These are phyloP conservation scores for Akanthomyces dipterigenus DNA, from an alignment of 2,329 filamentous ascomycete genomes.

Conservation along the genomic window DNA sequence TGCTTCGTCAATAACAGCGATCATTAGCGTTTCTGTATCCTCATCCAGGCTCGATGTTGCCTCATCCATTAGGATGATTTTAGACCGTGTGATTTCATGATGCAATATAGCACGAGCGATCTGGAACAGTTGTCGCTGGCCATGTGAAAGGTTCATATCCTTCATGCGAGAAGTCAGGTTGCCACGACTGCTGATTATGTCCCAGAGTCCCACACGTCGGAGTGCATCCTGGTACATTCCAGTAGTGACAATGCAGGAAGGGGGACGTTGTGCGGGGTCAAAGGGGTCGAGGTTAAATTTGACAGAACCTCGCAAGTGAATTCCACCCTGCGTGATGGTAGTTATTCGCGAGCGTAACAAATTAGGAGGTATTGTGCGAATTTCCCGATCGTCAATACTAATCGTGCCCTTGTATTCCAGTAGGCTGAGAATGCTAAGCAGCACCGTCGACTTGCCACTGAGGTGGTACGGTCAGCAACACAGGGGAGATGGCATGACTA, in stretches of 20 bases:
- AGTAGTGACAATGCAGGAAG: neutral
- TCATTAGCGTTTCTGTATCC: neutral
- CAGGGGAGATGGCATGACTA: too few relatives aligned
- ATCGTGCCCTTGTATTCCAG: neutral
- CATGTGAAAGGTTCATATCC: neutral
- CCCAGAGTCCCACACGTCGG: neutral
- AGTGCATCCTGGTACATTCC: neutral
- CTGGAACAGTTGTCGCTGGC: slow-evolving; percentile 4
- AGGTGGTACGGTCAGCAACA: neutral
- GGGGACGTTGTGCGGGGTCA: neutral
- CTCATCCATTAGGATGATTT: slow-evolving; percentile 4
- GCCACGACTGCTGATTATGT: neutral
- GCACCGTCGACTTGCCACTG: slow-evolving; percentile 1
- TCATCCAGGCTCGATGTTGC: neutral
- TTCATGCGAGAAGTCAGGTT: neutral
- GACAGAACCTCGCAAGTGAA: neutral
- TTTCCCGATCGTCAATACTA: slow-evolving; percentile 4
- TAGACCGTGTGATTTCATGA: neutral
- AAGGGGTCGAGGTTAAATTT: slow-evolving; percentile 2
- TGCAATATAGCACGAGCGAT: slow-evolving; percentile 3
- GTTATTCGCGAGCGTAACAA: neutral
- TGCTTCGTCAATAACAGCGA: neutral
- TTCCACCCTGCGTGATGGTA: neutral
- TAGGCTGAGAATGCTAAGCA: slow-evolving; percentile 1
- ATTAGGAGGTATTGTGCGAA: neutral